Base-by-base conservation (phyloP, 176 grass and related monocot genomes). In the Lolium rigidum region DNA sequence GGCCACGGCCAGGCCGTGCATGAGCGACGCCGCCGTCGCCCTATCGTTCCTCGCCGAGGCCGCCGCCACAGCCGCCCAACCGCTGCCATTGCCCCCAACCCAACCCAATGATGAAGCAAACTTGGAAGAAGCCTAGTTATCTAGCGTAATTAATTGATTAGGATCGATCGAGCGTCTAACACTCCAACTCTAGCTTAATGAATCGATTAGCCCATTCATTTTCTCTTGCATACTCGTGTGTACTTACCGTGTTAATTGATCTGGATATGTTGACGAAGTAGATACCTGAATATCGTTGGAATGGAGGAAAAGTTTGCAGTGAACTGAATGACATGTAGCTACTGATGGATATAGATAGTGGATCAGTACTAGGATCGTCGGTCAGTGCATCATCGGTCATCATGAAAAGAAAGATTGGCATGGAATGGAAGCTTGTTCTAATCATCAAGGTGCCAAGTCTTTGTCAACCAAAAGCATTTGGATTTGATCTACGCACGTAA, bases 21-120 rank as follows among this genome's bases (percentile, higher is more conserved):
- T 75, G 72, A 75, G 72, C 72, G 72, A 75, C 72, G 72, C 72
- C 47, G 72, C 72, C 47, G 72, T 75, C 47, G 49, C 72, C 3
- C 72, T 75, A 22, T 75, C 72, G 3, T 75, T 75, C 47, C 72
- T 75, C 7, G 72, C 72, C 14, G 72, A 75, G 47, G 72, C 72
- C 6, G 72, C 72, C 1, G 72, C 72, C 47, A 51, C 44, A 22
- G 72, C 72, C 13, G 72, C 72, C 7, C 72, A 75, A 10, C 72
- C 47, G 22, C 13, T 26, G 0, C 72, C 72, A 21, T 26, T 52
- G 22, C 47, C 72, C 22, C 13, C 7, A 25, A 6, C 22, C 47
- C 46, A 50, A 25, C 21, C 21, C 47, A 22, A 26, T 10, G 46
- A 9, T 66, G 63, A 26, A 75, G 7, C 70, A 22, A 14, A 5